A percentile compares a stretch with the other conserved stretches of the same genome.
Conservation (phyloP, 2,329 filamentous ascomycete genomes). For the Dactylonectria macrodidyma region DNA sequence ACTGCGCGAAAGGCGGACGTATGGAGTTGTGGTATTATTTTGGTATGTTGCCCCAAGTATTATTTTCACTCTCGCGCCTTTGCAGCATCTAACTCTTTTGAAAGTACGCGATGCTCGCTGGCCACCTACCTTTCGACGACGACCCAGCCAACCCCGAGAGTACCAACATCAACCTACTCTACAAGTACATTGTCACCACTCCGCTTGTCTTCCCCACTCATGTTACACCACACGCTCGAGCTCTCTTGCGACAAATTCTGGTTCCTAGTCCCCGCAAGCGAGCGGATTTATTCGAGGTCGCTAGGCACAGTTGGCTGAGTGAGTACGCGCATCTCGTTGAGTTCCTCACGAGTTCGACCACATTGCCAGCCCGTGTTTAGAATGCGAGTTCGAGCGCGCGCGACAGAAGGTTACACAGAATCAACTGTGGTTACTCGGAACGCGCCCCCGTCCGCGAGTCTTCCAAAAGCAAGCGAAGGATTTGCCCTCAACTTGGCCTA, state of each 20-base stretch:
- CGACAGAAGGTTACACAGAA: constrained; percentile 63
- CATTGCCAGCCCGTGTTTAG: constrained; percentile 87
- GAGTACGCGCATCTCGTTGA: constrained; percentile 97
- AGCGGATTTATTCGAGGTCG: constrained; percentile 96
- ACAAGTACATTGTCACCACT: constrained; percentile 99
- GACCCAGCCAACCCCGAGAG: constrained; percentile 98
- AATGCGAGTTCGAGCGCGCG: constrained; percentile 78
- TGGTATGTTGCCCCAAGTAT: constrained; percentile 74
- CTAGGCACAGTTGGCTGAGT: constrained; percentile 96
- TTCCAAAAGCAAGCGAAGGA: constrained; percentile 72
- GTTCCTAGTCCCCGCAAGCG: constrained; percentile 95
- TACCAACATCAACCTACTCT: constrained; percentile 98
- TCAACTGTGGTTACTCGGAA: constrained; percentile 79
- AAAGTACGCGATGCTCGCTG: constrained; percentile 98
- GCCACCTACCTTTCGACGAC: constrained; percentile 97
- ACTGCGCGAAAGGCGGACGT: constrained; percentile 98
- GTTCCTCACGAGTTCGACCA: constrained; percentile 96
- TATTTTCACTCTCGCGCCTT: constrained; percentile 30
- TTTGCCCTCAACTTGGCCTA: no score
- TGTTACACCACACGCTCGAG: constrained; percentile 95
- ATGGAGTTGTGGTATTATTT: constrained; percentile 98
- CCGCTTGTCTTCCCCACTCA: constrained; percentile 99
- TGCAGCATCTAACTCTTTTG: constrained; percentile 22
- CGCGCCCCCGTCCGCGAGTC: constrained; percentile 91
- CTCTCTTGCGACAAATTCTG: constrained; percentile 91